These are phyloP conservation scores for Pneumocystis oryctolagi DNA, from an alignment of 1,139 yeast genomes.

Conservation along the genomic window DNA sequence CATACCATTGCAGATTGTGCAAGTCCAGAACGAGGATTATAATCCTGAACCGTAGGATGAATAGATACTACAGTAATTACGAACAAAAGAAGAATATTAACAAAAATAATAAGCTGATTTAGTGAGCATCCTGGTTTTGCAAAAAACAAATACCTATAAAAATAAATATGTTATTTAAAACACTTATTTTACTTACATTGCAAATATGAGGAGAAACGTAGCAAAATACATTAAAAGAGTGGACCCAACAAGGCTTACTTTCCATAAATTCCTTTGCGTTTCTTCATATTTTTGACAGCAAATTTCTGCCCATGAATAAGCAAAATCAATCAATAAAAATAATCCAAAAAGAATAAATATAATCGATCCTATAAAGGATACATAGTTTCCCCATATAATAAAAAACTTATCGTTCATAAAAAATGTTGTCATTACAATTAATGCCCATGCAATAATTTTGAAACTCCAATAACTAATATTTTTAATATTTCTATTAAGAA, in stretches of 20 bases:
- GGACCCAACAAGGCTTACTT: slow-evolving; percentile 66
- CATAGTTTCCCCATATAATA: slow-evolving; percentile 78
- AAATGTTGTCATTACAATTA: slow-evolving; percentile 48
- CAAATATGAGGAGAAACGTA: slow-evolving; percentile 51
- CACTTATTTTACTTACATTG: slow-evolving; percentile 34
- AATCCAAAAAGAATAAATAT: slow-evolving; percentile 79
- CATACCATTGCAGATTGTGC: slow-evolving; percentile 97
- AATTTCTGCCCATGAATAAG: slow-evolving; percentile 97
- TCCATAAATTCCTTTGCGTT: slow-evolving; percentile 44
- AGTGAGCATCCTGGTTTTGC: slow-evolving; percentile 74
- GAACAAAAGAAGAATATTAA: slow-evolving; percentile 53
- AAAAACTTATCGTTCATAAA: slow-evolving; percentile 77
- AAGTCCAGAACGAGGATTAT: slow-evolving; percentile 86
- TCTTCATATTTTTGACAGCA: slow-evolving; percentile 81
- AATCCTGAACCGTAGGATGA: slow-evolving; percentile 74
- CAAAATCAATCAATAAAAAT: slow-evolving; percentile 83
- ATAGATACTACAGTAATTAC: slow-evolving; percentile 58
- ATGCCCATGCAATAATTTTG: slow-evolving; percentile 50
- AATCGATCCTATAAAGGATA: slow-evolving; percentile 73
- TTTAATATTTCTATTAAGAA: not conserved
- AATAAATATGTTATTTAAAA: not conserved
- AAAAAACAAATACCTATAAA: slow-evolving; percentile 44
- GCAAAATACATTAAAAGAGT: slow-evolving; percentile 72
- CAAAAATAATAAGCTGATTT: slow-evolving; percentile 76
- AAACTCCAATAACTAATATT: slow-evolving; percentile 48